Percentiles rank a stretch among this genome's conserved stretches.
Evolutionary conservation across 23 red algal species (phyloP).

Genomic region (Pyropia yezoensis): DNA sequence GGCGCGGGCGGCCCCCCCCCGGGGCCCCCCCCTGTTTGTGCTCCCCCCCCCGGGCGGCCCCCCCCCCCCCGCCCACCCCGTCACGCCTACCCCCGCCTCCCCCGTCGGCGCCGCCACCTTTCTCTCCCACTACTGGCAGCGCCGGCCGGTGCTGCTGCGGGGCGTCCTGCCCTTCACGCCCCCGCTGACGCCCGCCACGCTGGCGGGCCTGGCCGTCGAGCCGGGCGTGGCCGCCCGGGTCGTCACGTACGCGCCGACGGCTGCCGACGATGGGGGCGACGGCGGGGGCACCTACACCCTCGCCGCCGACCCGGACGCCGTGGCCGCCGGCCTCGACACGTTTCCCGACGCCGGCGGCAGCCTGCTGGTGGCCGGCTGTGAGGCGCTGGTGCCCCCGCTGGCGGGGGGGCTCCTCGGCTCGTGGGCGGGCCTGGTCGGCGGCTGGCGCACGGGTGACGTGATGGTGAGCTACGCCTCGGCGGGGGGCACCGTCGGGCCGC

Average conservation of each 20-base stretch:
- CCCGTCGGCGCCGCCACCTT: conserved; percentile 7
- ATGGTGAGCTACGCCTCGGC: conserved; percentile 61
- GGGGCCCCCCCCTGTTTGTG: too few species aligned
- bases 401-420: conserved; percentile 45
- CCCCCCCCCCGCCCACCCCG: too few species aligned
- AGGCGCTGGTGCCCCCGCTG: conserved; percentile 39
- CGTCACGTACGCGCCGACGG: conserved; percentile 10
- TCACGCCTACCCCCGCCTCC: neutral
- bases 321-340: conserved; percentile 10
- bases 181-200: conserved; percentile 51
- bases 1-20: too few species aligned
- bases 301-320: conserved; percentile 29
- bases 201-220: conserved; percentile 65
- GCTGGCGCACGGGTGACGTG: conserved; percentile 85
- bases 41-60: too few species aligned
- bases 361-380: conserved; percentile 53
- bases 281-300: conserved; percentile 27
- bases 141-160: conserved; percentile 43
- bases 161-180: conserved; percentile 35
- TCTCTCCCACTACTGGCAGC: conserved; percentile 32
- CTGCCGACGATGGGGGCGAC: conserved; percentile 3
- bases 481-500: conserved; percentile 77
- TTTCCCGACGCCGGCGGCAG: conserved; percentile 52
- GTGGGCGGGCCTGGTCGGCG: conserved; percentile 31
- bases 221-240: conserved; percentile 40